These are phyloP conservation scores for Lithohypha guttulata DNA, from an alignment of 2,329 filamentous ascomycete genomes.

Conservation along the genomic window DNA sequence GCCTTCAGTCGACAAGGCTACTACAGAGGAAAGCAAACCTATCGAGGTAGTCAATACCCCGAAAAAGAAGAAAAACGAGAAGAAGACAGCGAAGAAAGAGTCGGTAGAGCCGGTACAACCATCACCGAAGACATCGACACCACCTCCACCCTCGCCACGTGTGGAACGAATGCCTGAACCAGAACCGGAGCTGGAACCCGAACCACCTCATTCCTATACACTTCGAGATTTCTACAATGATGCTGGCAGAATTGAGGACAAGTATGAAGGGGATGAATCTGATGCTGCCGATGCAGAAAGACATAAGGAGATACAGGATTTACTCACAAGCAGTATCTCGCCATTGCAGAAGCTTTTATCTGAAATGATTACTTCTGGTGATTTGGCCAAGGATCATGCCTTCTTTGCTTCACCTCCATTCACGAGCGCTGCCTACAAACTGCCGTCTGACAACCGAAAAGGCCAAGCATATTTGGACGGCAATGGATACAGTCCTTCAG, in stretches of 20 bases:
- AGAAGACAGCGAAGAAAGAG: conserved; percentile 8
- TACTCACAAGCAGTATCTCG: conserved; percentile 17
- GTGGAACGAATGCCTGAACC: too few species aligned
- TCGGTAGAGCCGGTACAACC: not conserved
- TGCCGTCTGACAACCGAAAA: conserved; percentile 17
- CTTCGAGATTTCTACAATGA: conserved; percentile 19
- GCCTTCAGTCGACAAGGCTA: not conserved
- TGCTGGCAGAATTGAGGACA: conserved; percentile 10
- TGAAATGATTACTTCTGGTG: conserved; percentile 17
- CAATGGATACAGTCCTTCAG: conserved; percentile 22
- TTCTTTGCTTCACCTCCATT: conserved; percentile 30
- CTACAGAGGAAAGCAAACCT: conserved; percentile 1
- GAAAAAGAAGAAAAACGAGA: conserved; percentile 2
- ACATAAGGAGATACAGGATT: conserved; percentile 13
- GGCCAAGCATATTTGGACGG: conserved; percentile 22
- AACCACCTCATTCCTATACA: conserved; percentile 12
- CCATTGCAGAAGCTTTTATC: conserved; percentile 18
- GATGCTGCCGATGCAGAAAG: not conserved
- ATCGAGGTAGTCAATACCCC: not conserved
- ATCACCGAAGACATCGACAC: conserved; percentile 7
- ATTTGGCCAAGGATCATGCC: conserved; percentile 30
- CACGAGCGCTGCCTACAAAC: conserved; percentile 18
- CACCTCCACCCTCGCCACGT: too few species aligned
- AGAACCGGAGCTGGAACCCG: conserved; percentile 4
- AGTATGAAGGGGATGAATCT: conserved; percentile 3